These are phyloP conservation scores for Tympanopsis confertula DNA, from an alignment of 2,329 filamentous ascomycete genomes.

Conservation along the genomic window DNA sequence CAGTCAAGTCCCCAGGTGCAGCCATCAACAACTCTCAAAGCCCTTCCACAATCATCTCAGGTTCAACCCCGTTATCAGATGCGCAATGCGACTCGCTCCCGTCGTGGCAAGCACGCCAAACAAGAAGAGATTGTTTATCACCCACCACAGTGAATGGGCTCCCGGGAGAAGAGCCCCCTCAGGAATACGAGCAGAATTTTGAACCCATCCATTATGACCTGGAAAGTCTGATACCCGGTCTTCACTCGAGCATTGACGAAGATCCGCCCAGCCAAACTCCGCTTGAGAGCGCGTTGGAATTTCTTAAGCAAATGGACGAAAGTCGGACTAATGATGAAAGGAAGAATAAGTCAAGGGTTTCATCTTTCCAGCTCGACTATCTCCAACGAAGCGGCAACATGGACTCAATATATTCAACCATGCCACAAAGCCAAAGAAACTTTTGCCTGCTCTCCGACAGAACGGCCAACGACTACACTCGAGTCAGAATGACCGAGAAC, in stretches of 20 bases:
- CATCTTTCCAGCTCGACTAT: too few species aligned
- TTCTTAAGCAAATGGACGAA: neutral
- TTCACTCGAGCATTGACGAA: neutral
- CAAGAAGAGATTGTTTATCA: too few species aligned
- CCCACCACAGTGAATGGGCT: too few species aligned
- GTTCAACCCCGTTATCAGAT: too few species aligned
- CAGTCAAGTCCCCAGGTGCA: neutral
- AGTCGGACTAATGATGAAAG: too few species aligned
- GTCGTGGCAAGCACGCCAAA: neutral
- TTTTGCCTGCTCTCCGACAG: neutral
- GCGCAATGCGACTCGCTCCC: too few species aligned
- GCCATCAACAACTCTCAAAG: neutral
- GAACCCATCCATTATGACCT: neutral
- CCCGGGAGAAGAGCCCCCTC: neutral
- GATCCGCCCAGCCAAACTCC: neutral
- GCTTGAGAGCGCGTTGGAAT: neutral
- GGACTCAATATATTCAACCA: neutral
- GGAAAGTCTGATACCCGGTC: too few species aligned
- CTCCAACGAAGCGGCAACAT: too few species aligned
- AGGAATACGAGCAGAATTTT: neutral
- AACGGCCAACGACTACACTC: conserved; percentile 15
- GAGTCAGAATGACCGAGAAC: conserved; percentile 20
- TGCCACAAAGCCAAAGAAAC: neutral
- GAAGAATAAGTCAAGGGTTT: too few species aligned
- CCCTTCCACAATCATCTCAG: neutral